These are phyloP conservation scores for Debaryomyces tyrocola DNA, from an alignment of 805 yeast genomes.

Conservation along the genomic window DNA sequence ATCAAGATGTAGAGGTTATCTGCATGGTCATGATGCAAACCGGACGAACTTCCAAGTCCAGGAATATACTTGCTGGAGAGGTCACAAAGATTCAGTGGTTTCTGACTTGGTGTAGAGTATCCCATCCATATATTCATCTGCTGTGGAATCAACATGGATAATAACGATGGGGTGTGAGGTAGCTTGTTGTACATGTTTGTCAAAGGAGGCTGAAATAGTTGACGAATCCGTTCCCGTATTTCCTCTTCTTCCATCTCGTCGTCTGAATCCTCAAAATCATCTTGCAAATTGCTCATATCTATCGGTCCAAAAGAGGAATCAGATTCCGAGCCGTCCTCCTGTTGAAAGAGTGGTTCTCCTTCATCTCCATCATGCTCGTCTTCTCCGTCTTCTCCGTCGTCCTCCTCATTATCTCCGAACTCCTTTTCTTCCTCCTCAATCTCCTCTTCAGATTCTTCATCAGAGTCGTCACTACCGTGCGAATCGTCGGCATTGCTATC, in stretches of 20 bases:
- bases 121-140: constrained; percentile 81
- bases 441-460: constrained; percentile 10
- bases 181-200: constrained; percentile 31
- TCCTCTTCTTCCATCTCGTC: constrained; percentile 25
- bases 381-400: constrained; percentile 17
- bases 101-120: constrained; percentile 18
- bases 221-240: constrained; percentile 38
- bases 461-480: constrained; percentile 3
- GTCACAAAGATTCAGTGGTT: constrained; percentile 17
- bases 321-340: constrained; percentile 1
- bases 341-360: constrained; percentile 6
- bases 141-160: constrained; percentile 54
- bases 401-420: constrained; percentile 14
- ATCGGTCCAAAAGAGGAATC: constrained; percentile 37
- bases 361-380: constrained; percentile 17
- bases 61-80: constrained; percentile 56
- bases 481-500: constrained; percentile 14
- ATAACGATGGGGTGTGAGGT: constrained; percentile 43
- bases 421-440: constrained; percentile 12
- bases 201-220: constrained; percentile 63
- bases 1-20: constrained; percentile 68
- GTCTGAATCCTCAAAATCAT: constrained; percentile 47
- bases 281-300: constrained; percentile 45
- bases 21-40: constrained; percentile 80
- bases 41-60: constrained; percentile 63